Conservation (phyloP, 768 basidiomycete species). For the Phanerochaete carnosa region DNA sequence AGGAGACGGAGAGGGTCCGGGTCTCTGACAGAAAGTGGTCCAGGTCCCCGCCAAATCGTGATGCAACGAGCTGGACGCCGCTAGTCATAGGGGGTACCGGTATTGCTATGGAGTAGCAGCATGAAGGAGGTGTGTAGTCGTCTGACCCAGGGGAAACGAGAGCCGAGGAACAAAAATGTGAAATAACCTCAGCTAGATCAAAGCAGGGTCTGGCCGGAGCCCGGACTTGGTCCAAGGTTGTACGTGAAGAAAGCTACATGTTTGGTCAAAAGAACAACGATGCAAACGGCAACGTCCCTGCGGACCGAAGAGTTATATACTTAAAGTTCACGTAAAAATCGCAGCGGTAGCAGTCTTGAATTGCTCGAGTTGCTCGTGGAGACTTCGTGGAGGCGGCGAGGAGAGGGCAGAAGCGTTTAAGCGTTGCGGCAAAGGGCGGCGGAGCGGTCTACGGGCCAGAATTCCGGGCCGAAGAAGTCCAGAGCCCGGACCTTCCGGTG, state of each 20-base stretch:
- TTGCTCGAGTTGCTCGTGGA: too few relatives aligned
- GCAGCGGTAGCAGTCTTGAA: too few relatives aligned
- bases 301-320: too few relatives aligned
- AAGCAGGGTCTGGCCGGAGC: slow-evolving; percentile 9
- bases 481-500: background rate
- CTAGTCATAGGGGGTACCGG: background rate
- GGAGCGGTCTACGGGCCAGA: background rate
- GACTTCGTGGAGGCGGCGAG: background rate
- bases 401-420: background rate
- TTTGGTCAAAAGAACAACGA: too few relatives aligned
- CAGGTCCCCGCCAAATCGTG: background rate
- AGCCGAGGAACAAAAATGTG: slow-evolving; percentile 3
- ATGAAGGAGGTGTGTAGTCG: slow-evolving; percentile 2
- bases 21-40: slow-evolving; percentile 4
- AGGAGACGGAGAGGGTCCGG: slow-evolving; percentile 14
- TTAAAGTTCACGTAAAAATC: too few relatives aligned
- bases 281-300: too few relatives aligned
- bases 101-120: background rate
- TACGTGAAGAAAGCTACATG: too few relatives aligned
- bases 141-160: slow-evolving; percentile 1
- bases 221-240: background rate
- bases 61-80: background rate
- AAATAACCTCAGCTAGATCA: slow-evolving; percentile 1
- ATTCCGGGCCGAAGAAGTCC: background rate
- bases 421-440: background rate